Base-by-base conservation (phyloP, 2,329 filamentous ascomycete genomes). In the Colletotrichum musae region DNA sequence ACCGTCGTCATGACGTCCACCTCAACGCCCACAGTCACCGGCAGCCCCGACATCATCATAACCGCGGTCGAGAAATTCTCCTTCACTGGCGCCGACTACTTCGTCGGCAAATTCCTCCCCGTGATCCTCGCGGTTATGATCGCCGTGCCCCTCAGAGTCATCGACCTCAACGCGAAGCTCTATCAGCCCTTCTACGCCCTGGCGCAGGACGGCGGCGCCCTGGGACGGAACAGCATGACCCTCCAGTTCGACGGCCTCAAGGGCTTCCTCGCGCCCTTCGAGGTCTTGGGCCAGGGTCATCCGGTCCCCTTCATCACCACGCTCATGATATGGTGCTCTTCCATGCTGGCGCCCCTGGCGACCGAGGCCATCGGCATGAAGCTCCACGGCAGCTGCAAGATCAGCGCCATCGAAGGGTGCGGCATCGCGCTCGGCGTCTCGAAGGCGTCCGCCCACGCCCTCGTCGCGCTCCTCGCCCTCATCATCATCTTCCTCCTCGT, bases 171-270 rank as follows among this genome's bases (percentile, higher is more conserved):
- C 63, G 81, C 77, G 0, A 81, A 82, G 60, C 76, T 81, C 12
- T 83, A 81, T 50, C 81, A 83, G 65, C 84, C 83, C 1, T 85
- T 85, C 72, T 80, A 82, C 58, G 78, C 81, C 1, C 74, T 88
- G 2, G 75, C 80, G 6, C 75, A 73, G 9, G 71, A 75, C 0
- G 73, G 75, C 0, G 84, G 84, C 5, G 81, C 81, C 0, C 58
- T 73, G 0, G 84, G 84, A 0, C 71, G 73, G 0, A 78, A 85
- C 39, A 84, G 84, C 0, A 73, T 86, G 18, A 81, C 79, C 10
- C 75, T 85, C 5, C 77, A 81, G 60, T 85, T 83, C 45, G 76
- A 76, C 9, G 81, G 83, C 0, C 70, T 80, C 58, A 75, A 76
- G 56, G 79, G 78, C 9, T 73, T 85, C 7, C 41, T 79, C 0